These are phyloP conservation scores for Elaeagnus macrophylla DNA, from an alignment of 306 rosid genomes.

Conservation along the genomic window DNA sequence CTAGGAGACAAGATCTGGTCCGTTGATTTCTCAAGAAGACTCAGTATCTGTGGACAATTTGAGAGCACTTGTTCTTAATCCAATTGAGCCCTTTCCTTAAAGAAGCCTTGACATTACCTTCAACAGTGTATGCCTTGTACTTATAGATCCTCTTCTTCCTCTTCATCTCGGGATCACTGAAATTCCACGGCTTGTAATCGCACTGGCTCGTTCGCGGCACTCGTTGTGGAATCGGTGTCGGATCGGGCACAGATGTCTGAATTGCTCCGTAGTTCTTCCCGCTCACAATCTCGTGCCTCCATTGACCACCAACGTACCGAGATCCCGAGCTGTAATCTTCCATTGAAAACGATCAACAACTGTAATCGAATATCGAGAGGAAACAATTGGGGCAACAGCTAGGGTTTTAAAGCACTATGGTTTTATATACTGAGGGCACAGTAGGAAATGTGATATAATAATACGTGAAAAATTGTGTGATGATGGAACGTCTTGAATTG, in stretches of 20 bases:
- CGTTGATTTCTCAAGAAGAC: not conserved
- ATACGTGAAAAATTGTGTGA: too few species aligned
- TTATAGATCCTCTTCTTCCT: conserved; percentile 62
- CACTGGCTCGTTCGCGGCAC: conserved; percentile 20
- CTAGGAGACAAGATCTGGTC: not conserved
- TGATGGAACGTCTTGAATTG: too few species aligned
- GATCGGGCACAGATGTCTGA: conserved; percentile 14
- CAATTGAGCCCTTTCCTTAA: conserved; percentile 55
- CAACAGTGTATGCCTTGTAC: conserved; percentile 60
- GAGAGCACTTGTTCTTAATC: conserved; percentile 63
- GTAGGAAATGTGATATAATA: too few species aligned
- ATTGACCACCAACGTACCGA: conserved; percentile 10
- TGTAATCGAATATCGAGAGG: not conserved
- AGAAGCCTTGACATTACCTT: conserved; percentile 56
- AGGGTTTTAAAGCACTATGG: not conserved
- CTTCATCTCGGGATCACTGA: conserved; percentile 41
- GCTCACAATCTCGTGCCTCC: conserved; percentile 50
- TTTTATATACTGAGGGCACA: too few species aligned
- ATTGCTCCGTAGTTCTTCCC: conserved; percentile 42
- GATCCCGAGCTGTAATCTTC: conserved; percentile 33
- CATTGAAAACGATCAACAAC: conserved; percentile 16
- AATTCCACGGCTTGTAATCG: conserved; percentile 36
- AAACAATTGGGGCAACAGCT: not conserved
- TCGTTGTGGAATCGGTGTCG: conserved; percentile 14
- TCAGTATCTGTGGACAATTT: conserved; percentile 42